These are phyloP conservation scores for Pinus tabuliformis DNA, from an alignment of 75 land plant species.

Conservation along the genomic window DNA sequence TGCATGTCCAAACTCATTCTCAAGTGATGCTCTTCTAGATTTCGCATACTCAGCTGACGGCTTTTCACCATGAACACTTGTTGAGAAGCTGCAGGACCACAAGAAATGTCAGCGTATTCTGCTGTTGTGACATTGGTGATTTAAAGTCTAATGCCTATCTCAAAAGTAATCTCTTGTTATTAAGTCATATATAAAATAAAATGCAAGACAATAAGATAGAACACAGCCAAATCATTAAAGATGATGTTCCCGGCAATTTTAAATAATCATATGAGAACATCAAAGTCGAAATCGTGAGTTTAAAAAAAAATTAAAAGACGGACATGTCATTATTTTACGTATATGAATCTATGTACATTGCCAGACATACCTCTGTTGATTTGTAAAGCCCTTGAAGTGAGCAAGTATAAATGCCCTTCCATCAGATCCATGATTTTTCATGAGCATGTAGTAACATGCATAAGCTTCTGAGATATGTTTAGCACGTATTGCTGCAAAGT, in stretches of 20 bases:
- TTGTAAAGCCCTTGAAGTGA: not conserved
- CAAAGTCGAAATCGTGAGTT: not conserved
- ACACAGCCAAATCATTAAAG: not conserved
- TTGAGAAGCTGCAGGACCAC: slow-evolving; percentile 7
- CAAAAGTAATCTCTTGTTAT: not conserved
- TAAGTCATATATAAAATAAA: not conserved
- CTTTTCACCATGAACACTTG: slow-evolving; percentile 64
- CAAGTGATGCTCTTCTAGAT: slow-evolving; percentile 52
- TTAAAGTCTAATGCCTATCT: not conserved
- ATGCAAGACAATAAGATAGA: not conserved
- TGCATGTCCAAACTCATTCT: slow-evolving; percentile 55
- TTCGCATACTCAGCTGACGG: slow-evolving; percentile 75
- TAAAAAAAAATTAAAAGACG: not conserved
- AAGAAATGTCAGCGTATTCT: not conserved
- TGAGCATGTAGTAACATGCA: not conserved
- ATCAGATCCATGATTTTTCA: not conserved
- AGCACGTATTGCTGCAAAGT: no score
- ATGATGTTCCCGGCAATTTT: not conserved
- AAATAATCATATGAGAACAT: not conserved
- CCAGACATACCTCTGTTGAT: slow-evolving; percentile 8
- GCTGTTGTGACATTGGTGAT: not conserved
- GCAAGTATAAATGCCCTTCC: not conserved
- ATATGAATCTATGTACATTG: not conserved
- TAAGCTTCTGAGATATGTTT: no score
- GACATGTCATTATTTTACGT: no score